Conservation (phyloP, 768 basidiomycete genomes). For the Pleurotus sapidus region DNA sequence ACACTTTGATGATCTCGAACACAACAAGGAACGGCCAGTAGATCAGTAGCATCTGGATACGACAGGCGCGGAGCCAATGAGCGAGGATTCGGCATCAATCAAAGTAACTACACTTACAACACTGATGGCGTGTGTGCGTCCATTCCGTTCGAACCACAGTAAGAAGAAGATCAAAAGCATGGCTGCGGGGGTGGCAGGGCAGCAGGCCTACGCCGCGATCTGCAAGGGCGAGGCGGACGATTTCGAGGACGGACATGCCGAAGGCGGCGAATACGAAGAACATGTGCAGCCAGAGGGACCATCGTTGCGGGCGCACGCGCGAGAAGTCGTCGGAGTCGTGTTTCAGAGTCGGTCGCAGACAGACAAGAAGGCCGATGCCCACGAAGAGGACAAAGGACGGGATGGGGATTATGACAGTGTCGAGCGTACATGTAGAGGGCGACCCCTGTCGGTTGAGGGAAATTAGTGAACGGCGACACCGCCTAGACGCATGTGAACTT, state of each 20-base stretch:
- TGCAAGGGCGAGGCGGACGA: constrained; percentile 22
- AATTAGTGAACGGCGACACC: neutral
- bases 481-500: neutral
- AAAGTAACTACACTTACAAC: constrained; percentile 13
- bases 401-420: constrained; percentile 23
- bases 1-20: constrained; percentile 17
- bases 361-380: constrained; percentile 7
- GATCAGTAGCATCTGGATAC: constrained; percentile 14
- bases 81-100: neutral
- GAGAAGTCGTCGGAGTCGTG: constrained; percentile 1
- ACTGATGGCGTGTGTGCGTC: constrained; percentile 12
- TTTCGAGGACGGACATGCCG: constrained; percentile 26
- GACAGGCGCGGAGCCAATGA: neutral
- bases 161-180: constrained; percentile 15
- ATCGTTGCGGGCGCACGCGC: constrained; percentile 8
- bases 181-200: constrained; percentile 20
- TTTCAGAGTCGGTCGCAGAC: neutral
- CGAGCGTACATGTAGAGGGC: constrained; percentile 27
- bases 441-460: constrained; percentile 18
- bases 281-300: constrained; percentile 22
- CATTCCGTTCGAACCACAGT: constrained; percentile 15
- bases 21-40: constrained; percentile 22
- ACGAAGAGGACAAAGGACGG: constrained; percentile 24
- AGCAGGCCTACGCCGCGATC: constrained; percentile 26
- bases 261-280: constrained; percentile 20